These are phyloP conservation scores for Carnegiea gigantea DNA, from an alignment of 179 eudicot species.

Conservation along the genomic window DNA sequence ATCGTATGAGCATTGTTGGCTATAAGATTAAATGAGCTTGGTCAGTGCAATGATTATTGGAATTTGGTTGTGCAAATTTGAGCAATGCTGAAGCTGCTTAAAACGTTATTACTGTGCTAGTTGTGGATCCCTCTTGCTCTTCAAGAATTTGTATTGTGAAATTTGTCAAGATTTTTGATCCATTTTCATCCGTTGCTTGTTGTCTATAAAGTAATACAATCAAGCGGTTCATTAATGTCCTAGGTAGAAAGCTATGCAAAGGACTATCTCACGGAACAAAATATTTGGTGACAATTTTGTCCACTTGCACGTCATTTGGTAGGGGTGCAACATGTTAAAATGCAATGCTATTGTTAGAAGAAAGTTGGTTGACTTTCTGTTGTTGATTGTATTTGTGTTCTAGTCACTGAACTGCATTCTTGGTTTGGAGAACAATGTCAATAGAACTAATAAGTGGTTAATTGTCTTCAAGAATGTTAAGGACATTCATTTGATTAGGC, in stretches of 20 bases:
- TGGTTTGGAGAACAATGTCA: background rate
- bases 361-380: constrained; percentile 10
- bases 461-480: background rate
- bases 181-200: background rate
- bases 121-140: background rate
- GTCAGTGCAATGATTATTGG: constrained; percentile 6
- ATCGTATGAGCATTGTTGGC: background rate
- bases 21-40: constrained; percentile 10
- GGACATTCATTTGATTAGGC: background rate
- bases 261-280: background rate
- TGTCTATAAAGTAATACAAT: background rate
- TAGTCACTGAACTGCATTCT: constrained; percentile 6
- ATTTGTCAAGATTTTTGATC: constrained; percentile 8
- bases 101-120: background rate
- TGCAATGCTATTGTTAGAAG: background rate
- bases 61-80: constrained; percentile 7
- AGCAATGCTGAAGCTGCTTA: constrained; percentile 10
- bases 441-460: background rate
- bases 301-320: background rate
- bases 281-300: background rate
- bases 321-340: background rate
- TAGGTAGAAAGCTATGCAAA: background rate
- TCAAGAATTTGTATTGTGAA: background rate
- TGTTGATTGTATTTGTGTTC: constrained; percentile 5
- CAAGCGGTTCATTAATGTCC: background rate